Evolutionary conservation across 192 early-diverging fungal genomes (phyloP).

Genomic region (Hyaloraphidium curvatum): DNA sequence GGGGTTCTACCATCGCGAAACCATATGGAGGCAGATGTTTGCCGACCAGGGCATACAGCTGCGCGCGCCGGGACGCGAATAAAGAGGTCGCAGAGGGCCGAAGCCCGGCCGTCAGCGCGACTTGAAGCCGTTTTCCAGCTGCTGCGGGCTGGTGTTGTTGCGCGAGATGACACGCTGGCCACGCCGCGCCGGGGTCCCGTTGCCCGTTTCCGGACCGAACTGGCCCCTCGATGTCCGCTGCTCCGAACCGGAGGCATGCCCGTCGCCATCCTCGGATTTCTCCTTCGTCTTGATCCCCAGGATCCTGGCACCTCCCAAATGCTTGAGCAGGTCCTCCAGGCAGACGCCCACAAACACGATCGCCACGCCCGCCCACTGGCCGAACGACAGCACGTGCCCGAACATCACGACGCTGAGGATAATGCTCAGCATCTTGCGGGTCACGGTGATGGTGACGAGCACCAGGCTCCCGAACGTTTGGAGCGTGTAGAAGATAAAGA

Average conservation of each 20-base stretch:
- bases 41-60: background rate
- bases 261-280: background rate
- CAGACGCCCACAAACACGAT: slow-evolving; percentile 66
- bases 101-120: too few species aligned
- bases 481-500: slow-evolving; percentile 92
- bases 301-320: background rate
- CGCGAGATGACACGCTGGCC: too few species aligned
- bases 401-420: slow-evolving; percentile 80
- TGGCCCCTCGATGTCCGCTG: too few species aligned
- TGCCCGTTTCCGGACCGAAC: too few species aligned
- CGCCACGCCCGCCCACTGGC: slow-evolving; percentile 71
- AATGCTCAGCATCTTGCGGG: slow-evolving; percentile 90
- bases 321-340: background rate
- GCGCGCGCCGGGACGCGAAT: too few species aligned
- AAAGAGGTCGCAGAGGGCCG: too few species aligned
- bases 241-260: too few species aligned
- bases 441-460: slow-evolving; percentile 87
- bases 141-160: too few species aligned
- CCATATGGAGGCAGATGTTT: background rate
- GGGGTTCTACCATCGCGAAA: background rate
- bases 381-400: slow-evolving; percentile 47
- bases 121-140: too few species aligned
- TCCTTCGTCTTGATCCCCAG: background rate
- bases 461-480: slow-evolving; percentile 73
- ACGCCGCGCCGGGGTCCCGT: too few species aligned